Base-by-base conservation (phyloP, 164 flowering plant species). In the Chimonanthus praecox region DNA sequence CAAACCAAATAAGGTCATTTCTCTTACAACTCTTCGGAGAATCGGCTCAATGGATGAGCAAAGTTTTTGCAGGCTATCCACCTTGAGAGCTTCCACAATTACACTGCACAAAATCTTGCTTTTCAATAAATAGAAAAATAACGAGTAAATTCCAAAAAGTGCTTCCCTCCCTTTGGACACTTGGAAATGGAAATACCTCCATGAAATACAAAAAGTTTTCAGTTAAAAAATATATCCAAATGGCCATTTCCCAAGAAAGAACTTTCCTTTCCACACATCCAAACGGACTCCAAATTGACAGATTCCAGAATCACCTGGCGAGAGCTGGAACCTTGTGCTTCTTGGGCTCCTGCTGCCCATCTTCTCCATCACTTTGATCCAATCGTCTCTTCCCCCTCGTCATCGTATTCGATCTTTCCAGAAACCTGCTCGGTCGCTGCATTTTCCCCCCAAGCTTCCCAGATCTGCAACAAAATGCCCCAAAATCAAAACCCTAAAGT, bases 1-100 rank as follows among this genome's bases (percentile, higher is more conserved):
- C 47, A 44, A 11, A 16, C 6, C 10, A 66, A 66, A n/a, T 9
- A 61, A 70, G 61, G 5, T 45, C 9, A 46, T 62, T 18, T 54
- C 70, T 82, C 98, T 92, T 92, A 95, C 99, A 79, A 92, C 92
- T 88, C 91, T 87, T 7, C 98, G 94, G 71, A 95, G 97, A 86
- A 93, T 84, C 64, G 98, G 99, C 85, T 95, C 99, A 87, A 95
- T 72, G 15, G 99, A 93, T 60, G 99, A 92, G 82, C 96, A 93
- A 72, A 95, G 94, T 75, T 84, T 92, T 80, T 95, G 97, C 73
- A 95, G 84, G 79, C 92, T 93, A 77, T 95, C 97, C 83, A 90
- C 87, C 85, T 95, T 93, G 21, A 95, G 90, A 69, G 98, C 99
- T 81, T 93, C 99, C 73, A 92, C 94, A 79, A 95, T 93, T 18